phyloP scores from a whole-genome alignment of 2,329 filamentous ascomycete genomes.

The Kalmusia sp. region DNA sequence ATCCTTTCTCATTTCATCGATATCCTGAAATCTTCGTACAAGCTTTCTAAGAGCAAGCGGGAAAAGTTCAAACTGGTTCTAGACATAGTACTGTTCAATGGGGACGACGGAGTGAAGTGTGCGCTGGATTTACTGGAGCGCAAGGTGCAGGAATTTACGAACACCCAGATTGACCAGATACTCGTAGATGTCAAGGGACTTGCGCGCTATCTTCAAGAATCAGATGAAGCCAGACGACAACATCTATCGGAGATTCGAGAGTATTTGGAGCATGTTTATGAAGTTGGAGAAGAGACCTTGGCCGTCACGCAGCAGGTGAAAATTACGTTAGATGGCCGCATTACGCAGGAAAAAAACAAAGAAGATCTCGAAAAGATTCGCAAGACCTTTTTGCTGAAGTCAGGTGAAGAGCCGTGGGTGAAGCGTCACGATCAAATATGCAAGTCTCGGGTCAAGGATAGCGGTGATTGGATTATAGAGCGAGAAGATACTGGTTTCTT shows the following conservation, averaged over 20 bases:
- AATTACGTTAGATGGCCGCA: conserved; percentile 11
- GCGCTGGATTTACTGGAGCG: conserved; percentile 13
- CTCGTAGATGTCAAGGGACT: conserved; percentile 12
- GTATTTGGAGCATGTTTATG: conserved; percentile 1
- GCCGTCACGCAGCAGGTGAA: conserved; percentile 15
- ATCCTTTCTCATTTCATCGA: conserved; percentile 14
- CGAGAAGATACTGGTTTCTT: conserved; percentile 3
- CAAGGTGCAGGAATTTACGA: conserved; percentile 9
- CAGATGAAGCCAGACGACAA: conserved; percentile 8
- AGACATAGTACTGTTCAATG: conserved; percentile 16
- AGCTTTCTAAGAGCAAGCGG: conserved; percentile 18
- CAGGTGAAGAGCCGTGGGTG: conserved; percentile 3
- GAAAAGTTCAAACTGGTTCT: conserved; percentile 18
- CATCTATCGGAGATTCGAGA: conserved; percentile 7
- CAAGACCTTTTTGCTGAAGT: conserved; percentile 2
- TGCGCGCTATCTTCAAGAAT: conserved; percentile 5
- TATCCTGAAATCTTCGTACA: conserved; percentile 16
- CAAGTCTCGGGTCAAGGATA: conserved; percentile 3
- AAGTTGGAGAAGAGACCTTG: conserved; percentile 9
- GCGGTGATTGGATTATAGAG: conserved; percentile 9
- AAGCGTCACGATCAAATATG: conserved; percentile 11
- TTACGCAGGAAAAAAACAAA: conserved; percentile 13
- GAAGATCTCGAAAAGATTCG: conserved; percentile 11
- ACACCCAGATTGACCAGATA: conserved; percentile 13
- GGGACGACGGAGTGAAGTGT: conserved; percentile 12